These are phyloP conservation scores for Lachancea nothofagi DNA, from an alignment of 805 yeast species.

Conservation along the genomic window DNA sequence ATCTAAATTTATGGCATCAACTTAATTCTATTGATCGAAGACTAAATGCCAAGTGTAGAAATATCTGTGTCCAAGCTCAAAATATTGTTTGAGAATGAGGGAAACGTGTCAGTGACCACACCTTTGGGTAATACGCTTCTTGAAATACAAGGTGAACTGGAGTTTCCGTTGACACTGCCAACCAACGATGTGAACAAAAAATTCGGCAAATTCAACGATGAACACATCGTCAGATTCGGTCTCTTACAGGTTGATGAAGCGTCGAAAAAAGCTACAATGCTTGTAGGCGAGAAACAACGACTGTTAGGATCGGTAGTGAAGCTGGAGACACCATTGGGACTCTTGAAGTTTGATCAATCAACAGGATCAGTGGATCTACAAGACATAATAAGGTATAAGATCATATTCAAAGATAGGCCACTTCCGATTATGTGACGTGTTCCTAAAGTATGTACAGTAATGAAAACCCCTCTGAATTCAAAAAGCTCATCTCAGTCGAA, in stretches of 20 bases:
- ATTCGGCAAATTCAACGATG: conserved; percentile 16
- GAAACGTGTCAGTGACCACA: conserved; percentile 29
- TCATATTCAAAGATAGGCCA: conserved; percentile 64
- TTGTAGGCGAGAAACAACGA: conserved; percentile 65
- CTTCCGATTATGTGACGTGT: conserved; percentile 61
- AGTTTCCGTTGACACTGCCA: conserved; percentile 38
- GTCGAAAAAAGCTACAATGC: conserved; percentile 46
- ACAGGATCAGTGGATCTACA: conserved; percentile 42
- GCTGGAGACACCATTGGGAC: conserved; percentile 60
- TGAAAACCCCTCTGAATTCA: no score
- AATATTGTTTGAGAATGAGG: conserved; percentile 16
- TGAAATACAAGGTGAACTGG: conserved; percentile 72
- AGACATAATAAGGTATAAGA: conserved; percentile 54
- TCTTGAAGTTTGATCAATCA: conserved; percentile 40
- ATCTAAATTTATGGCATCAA: neutral
- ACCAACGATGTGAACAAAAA: conserved; percentile 33
- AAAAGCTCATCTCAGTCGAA: neutral
- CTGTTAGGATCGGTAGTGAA: conserved; percentile 55
- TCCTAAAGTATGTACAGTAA: no score
- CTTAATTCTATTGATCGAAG: neutral
- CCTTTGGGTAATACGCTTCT: conserved; percentile 54
- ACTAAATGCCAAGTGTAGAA: conserved; percentile 27
- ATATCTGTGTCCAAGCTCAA: conserved; percentile 21
- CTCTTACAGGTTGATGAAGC: conserved; percentile 19
- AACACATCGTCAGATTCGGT: conserved; percentile 25